phyloP scores from a whole-genome alignment of 2,329 filamentous ascomycete species.

The Orbilia brochopaga region DNA sequence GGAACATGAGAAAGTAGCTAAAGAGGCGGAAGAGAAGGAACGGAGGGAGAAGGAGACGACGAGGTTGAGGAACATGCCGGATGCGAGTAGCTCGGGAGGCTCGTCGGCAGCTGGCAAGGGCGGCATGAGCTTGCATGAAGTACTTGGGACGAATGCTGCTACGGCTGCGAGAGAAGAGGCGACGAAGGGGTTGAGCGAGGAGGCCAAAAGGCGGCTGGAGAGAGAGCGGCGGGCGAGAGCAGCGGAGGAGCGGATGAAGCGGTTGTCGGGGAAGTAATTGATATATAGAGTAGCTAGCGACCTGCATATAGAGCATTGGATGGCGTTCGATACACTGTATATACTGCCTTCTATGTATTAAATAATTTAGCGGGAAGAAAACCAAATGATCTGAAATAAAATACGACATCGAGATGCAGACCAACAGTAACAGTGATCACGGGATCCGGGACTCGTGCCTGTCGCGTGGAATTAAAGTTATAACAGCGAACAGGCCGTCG shows the following conservation, averaged over 20 bases:
- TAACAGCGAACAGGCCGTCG: constrained; percentile 18
- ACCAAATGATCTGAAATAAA: no score
- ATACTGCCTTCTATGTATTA: background rate
- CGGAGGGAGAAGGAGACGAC: constrained; percentile 76
- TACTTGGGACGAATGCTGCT: constrained; percentile 68
- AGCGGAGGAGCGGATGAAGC: constrained; percentile 82
- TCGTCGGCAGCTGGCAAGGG: constrained; percentile 59
- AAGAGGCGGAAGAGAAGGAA: constrained; percentile 69
- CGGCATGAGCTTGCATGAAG: constrained; percentile 64
- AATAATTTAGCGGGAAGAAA: no score
- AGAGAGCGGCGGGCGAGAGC: constrained; percentile 87
- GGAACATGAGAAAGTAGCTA: constrained; percentile 72
- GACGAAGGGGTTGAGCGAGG: constrained; percentile 79
- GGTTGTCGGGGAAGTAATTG: constrained; percentile 63
- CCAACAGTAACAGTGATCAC: background rate
- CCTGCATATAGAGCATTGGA: constrained; percentile 19
- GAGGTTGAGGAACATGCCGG: constrained; percentile 60
- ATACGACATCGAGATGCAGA: no score
- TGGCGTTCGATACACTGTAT: background rate
- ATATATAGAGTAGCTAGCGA: background rate
- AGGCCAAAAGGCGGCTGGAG: constrained; percentile 83
- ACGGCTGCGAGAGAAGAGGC: constrained; percentile 74
- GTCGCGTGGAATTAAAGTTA: constrained; percentile 22
- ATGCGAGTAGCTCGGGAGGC: constrained; percentile 10
- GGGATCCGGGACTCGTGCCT: background rate